Conservation (phyloP, 805 yeast genomes). For the Saccharomycopsis sp. region DNA sequence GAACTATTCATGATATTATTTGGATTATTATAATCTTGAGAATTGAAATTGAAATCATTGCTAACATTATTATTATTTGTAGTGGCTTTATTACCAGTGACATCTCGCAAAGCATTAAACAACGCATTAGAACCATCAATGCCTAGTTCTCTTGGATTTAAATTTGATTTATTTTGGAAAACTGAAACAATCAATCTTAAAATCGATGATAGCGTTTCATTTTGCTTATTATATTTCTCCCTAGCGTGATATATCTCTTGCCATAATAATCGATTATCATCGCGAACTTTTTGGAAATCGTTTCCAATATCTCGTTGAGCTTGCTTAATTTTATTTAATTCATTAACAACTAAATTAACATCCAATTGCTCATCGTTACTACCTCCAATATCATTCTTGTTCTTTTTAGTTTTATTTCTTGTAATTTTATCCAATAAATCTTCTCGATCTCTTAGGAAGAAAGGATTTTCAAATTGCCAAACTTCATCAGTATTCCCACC, state of each 20-base stretch:
- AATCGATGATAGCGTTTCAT: conserved; percentile 82
- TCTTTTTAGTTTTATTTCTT: conserved; percentile 39
- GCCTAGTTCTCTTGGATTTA: conserved; percentile 15
- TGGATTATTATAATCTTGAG: background rate
- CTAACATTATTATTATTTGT: background rate
- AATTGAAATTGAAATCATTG: background rate
- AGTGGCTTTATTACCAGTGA: conserved; percentile 6
- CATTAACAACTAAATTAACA: conserved; percentile 50
- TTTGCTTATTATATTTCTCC: conserved; percentile 79
- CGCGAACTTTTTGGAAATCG: conserved; percentile 73
- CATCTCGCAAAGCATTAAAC: conserved; percentile 7
- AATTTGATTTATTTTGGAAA: conserved; percentile 14
- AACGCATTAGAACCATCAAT: conserved; percentile 4
- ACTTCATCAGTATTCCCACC: conserved; percentile 49
- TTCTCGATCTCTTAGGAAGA: conserved; percentile 69
- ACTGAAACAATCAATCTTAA: conserved; percentile 80
- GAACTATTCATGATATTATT: no score
- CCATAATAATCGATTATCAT: conserved; percentile 89
- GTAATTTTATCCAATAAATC: conserved; percentile 81
- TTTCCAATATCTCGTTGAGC: conserved; percentile 79
- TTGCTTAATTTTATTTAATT: conserved; percentile 66
- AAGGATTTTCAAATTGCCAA: conserved; percentile 83
- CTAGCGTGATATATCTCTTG: conserved; percentile 77
- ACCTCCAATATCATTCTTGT: conserved; percentile 15
- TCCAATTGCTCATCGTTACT: conserved; percentile 30